Evolutionary conservation across 148 eudicot species (phyloP).

Genomic region (Vaccinium corymbosum): DNA sequence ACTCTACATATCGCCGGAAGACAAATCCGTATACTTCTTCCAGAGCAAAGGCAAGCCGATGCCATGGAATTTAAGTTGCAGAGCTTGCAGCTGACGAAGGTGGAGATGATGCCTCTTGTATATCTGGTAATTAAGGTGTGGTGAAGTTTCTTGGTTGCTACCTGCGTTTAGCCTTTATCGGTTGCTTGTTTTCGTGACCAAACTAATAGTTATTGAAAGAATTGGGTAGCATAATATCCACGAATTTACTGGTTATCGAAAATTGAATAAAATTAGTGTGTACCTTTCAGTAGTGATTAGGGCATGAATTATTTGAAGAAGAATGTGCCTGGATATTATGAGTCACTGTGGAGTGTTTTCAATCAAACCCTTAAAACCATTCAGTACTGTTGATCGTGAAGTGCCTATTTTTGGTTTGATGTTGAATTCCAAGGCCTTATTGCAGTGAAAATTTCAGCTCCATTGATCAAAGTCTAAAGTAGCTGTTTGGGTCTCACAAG

Average conservation of each 20-base stretch:
- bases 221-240: not conserved
- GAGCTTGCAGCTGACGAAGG: conserved; percentile 31
- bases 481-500: not conserved
- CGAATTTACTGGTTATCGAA: not conserved
- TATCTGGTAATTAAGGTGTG: conserved; percentile 22
- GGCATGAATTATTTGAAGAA: not conserved
- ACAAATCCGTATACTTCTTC: not conserved
- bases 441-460: not conserved
- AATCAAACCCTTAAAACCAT: not conserved
- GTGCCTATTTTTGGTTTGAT: not conserved
- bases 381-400: not conserved
- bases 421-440: not conserved
- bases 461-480: not conserved
- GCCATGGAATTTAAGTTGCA: conserved; percentile 16
- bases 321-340: not conserved
- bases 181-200: not conserved
- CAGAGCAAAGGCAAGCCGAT: conserved; percentile 22
- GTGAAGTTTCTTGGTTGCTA: conserved; percentile 29
- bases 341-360: not conserved
- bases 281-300: not conserved
- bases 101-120: conserved; percentile 20
- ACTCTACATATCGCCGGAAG: conserved; percentile 12
- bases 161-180: conserved; percentile 20
- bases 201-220: not conserved
- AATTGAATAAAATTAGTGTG: not conserved